These are phyloP conservation scores for Pyricularia pennisetigena DNA, from an alignment of 2,329 filamentous ascomycete species.

Conservation along the genomic window DNA sequence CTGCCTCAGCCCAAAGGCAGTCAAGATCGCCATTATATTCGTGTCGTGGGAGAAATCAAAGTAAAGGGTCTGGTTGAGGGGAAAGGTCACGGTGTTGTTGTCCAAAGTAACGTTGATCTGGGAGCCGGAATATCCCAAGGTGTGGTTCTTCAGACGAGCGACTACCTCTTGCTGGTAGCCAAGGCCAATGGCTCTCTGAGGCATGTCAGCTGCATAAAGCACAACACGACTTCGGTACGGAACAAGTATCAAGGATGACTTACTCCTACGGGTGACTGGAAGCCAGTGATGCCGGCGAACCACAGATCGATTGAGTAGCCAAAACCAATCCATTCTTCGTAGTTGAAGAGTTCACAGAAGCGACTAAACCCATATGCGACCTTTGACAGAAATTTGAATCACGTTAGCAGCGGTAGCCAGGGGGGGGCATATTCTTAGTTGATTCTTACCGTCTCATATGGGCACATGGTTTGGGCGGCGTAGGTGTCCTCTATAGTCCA, in stretches of 20 bases:
- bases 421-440: not conserved
- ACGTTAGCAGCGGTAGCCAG: not conserved
- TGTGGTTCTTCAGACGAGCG: constrained; percentile 60
- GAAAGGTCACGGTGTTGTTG: constrained; percentile 58
- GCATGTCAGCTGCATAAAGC: constrained; percentile 1
- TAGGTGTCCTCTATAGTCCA: constrained; percentile 57
- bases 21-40: constrained; percentile 59
- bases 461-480: constrained; percentile 61
- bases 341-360: constrained; percentile 68
- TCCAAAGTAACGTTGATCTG: constrained; percentile 64
- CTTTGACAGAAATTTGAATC: constrained; percentile 10
- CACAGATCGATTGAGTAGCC: constrained; percentile 60
- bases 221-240: not conserved
- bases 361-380: constrained; percentile 65
- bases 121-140: constrained; percentile 44
- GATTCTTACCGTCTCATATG: constrained; percentile 54
- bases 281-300: constrained; percentile 52
- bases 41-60: constrained; percentile 74
- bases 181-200: constrained; percentile 57
- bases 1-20: constrained; percentile 63
- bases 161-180: constrained; percentile 66
- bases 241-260: constrained; percentile 13
- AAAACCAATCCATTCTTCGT: constrained; percentile 63
- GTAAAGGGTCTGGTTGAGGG: constrained; percentile 62
- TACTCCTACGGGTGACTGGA: constrained; percentile 53